Base-by-base conservation (phyloP, 2,329 filamentous ascomycete species). In the Penicillium sp. region DNA sequence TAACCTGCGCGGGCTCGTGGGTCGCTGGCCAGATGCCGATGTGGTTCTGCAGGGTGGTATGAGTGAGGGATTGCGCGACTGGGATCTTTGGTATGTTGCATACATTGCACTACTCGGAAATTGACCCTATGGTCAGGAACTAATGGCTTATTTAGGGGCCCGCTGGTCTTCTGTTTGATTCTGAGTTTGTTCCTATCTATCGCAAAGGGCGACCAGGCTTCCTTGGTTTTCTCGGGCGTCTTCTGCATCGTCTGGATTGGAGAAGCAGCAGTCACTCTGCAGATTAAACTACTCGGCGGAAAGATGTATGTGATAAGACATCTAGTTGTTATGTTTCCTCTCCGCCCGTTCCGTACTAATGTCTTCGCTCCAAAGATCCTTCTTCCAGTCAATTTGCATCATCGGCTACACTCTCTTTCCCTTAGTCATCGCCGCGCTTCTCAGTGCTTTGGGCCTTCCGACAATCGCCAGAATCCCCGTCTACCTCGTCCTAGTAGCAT, bases 401-500 rank as follows among this genome's bases (percentile, higher is more conserved):
- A 99, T 99, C 73, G 95, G 95, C 47, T 99, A 99, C 78, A 99
- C 95, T 1, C 86, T 99, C 56, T 99, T 99, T 79, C 95, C 95
- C 2, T 86, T 99, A 54, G 95, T 98, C 68, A 90, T 99, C 66
- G 96, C 96, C 7, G 88, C 94, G 1, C 80, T 97, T 53, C 86
- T 99, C 64, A 96, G 92, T 56, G 94, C 94, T 0, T 73, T 99
- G 35, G 83, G 86, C 52, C 83, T 98, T 7, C 89, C 88, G 43
- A 89, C 87, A 68, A 90, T 98, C 64, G 86, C 89, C 6, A 85
- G 95, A 57, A 91, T 98, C 73, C 95, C 95, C 1, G 87, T 99
- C 54, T 98, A 99, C 75, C 82, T 95, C 52, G 83, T 96, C 35
- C 85, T 99, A 27, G 87, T 97, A 39, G 87, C 86, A 43, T 99